Base-by-base conservation (phyloP, 164 flowering plant species). In the Hamamelis virginiana region DNA sequence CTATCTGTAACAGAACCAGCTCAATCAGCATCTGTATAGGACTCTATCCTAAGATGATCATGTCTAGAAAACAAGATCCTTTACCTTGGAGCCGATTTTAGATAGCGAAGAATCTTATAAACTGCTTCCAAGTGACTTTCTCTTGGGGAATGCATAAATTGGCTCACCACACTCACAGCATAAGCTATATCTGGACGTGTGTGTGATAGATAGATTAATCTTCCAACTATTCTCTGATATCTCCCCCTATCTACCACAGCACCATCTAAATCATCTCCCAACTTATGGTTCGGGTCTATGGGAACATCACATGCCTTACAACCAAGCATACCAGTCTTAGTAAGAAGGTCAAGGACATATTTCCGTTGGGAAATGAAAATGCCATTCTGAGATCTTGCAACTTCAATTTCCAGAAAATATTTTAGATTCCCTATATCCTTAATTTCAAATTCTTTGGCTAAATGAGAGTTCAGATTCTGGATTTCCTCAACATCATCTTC, bases 311-410 rank as follows among this genome's bases (percentile, higher is more conserved):
- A 33, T 46, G 15, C 14, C 15, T 59, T 59, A 15, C 41, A 25
- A 0, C 62, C 62, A 9, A 59, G 18, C 62, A 25, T 59, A 8
- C 41, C n/a, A 26, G 62, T 59, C 43, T 59, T 23, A 8, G 10
- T 25, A 23, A 59, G 62, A 8, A 59, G 16, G 18, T 59, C 62
- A 25, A 59, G 62, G 10, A 27, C 41, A 13, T 59, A 59, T 23
- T 59, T 59, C 43, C 62, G 26, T 27, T 59, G 62, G 18, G 62
- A 59, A 5, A 59, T 13, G 41, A 59, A 11, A 16, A 59, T 59
- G 3, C 62, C 62, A 5, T 59, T 27, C 41, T 59, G 9, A 11
- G 23, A 13, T 25, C 62, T 11, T 26, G 41, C 43, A 28, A 59
- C 62, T 27, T 59, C 62, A 25, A 59, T 15, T 3, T 41, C 62